phyloP scores from a whole-genome alignment of 2,329 filamentous ascomycete genomes.

The Zymoseptoria ardabiliae region DNA sequence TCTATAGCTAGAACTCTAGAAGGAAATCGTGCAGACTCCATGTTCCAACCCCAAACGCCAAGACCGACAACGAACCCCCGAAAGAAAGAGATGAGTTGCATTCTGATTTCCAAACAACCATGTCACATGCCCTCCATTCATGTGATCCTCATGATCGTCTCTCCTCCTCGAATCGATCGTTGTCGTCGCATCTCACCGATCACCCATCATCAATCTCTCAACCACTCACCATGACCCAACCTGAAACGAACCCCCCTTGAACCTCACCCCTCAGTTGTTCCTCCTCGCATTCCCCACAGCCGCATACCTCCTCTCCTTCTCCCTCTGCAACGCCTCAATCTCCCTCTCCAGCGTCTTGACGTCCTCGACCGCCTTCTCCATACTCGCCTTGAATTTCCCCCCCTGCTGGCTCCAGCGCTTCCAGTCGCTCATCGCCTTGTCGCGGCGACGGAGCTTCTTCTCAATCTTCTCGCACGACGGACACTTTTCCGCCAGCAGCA shows the following conservation, averaged over 20 bases:
- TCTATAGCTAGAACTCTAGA: background rate
- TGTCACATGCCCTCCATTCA: background rate
- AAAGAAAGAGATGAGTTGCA: background rate
- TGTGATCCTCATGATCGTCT: background rate
- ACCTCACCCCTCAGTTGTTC: background rate
- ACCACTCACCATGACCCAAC: background rate
- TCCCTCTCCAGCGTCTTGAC: constrained; percentile 65
- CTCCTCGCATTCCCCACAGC: constrained; percentile 21
- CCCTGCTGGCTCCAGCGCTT: constrained; percentile 70
- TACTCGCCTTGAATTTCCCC: constrained; percentile 49
- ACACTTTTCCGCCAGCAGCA: constrained; percentile 59
- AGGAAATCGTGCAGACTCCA: background rate
- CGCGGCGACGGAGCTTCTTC: constrained; percentile 69
- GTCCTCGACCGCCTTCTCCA: constrained; percentile 62
- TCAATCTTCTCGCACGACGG: constrained; percentile 83
- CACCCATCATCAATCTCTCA: background rate
- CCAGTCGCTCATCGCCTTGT: constrained; percentile 68
- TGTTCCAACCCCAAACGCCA: background rate
- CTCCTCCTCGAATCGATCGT: background rate
- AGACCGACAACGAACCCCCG: background rate
- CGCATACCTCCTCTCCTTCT: constrained; percentile 23
- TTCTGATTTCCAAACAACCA: background rate
- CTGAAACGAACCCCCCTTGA: background rate
- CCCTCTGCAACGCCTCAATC: constrained; percentile 51
- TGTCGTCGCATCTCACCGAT: background rate